phyloP scores from a whole-genome alignment of 2,329 filamentous ascomycete genomes.

The Leptographium wingfieldii region DNA sequence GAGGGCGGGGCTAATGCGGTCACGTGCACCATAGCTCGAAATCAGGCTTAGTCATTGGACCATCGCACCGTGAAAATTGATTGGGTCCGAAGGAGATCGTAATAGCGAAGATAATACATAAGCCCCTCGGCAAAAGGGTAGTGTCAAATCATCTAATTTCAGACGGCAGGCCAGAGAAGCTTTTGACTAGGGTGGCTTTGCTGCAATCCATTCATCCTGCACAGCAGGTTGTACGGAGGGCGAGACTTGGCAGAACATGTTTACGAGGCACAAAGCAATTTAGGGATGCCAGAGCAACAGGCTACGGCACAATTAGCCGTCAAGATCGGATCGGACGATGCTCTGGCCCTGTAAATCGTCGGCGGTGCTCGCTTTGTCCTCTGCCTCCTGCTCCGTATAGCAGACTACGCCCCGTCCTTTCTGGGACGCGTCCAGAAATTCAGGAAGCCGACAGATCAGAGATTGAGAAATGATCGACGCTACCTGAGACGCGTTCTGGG shows the following conservation, averaged over 20 bases:
- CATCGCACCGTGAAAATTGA: background rate
- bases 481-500: background rate
- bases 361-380: too few species aligned
- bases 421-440: too few species aligned
- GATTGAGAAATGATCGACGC: background rate
- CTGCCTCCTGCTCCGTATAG: too few species aligned
- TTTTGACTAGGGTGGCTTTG: background rate
- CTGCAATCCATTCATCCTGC: background rate
- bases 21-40: background rate
- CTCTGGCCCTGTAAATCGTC: too few species aligned
- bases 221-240: background rate
- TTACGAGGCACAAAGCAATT: too few species aligned
- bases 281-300: too few species aligned
- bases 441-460: too few species aligned
- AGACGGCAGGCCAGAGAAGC: background rate
- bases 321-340: too few species aligned
- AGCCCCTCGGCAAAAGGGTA: background rate
- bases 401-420: too few species aligned
- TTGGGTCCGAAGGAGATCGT: background rate
- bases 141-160: background rate
- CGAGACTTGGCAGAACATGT: too few species aligned
- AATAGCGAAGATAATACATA: background rate
- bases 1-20: conserved; percentile 1
- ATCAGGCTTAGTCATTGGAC: background rate
- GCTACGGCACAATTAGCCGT: too few species aligned